Evolutionary conservation across 108 stramenopile genomes (phyloP), one percentile per base, ranked within the genome.

Genomic region (Cyclostephanos invisitatus): DNA sequence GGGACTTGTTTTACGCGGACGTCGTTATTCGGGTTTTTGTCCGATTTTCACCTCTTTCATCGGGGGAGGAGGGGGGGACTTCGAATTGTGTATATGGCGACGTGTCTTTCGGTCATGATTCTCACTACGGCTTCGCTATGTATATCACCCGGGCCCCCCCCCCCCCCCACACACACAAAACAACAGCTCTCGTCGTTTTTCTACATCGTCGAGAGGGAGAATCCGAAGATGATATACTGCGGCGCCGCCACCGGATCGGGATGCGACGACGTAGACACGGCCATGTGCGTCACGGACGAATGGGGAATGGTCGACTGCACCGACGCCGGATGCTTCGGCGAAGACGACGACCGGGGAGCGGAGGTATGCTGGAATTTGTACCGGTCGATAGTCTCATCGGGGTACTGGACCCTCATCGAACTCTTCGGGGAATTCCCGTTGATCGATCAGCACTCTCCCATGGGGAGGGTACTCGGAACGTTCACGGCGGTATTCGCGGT

Each of bases 391-490:
- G 75, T 90, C 17, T 72, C 78, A 56, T 75, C 91, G 0, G 81
- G 80, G n/a, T 96, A 90, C 78, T 96, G 89, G 73, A 76, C 92
- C 3, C 67, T 96, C 27, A 75, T 94, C 48, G 89, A 96, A 64
- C 78, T 96, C 18, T 96, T 95, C 77, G 96, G 96, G 44, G 96
- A 96, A 75, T 96, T 91, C 55, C 94, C 96, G 8, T 74, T 95
- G 11, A 79, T 94, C 54, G 89, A 89, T 64, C 82, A 93, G 42
- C 96, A 95, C 73, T 77, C 73, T 37, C 66, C 77, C 8, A 73
- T 70, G 29, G 96, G 96, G 15, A 84, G 90, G 65, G 29, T 91
- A 46, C 70, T 96, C 2, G 94, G 92, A 1, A 92, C 93, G 9
- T 75, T 95, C 40, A 96, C 96, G 11, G 91, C 96, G 0, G 85